Base-by-base conservation (phyloP, 1,284 basidiomycete species). In the Austroboletus rostrupii region DNA sequence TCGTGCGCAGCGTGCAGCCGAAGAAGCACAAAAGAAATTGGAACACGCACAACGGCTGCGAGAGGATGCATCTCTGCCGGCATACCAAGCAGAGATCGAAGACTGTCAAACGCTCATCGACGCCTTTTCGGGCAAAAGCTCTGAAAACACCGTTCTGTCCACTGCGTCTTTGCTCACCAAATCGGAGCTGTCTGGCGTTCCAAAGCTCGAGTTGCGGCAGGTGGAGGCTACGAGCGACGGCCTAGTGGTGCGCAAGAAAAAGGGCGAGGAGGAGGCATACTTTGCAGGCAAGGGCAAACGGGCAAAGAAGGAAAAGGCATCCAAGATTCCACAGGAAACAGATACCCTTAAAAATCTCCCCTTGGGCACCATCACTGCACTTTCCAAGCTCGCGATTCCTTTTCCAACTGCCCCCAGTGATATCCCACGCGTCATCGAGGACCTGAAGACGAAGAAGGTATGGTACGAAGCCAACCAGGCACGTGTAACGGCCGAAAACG, bases 61-160 rank as follows among this genome's bases (percentile, higher is more conserved):
- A 50, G 97, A 99, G 58, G 94, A 98, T 62, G 97, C 97, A 29
- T 83, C 87, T 50, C 64, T 81, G 37, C 95, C 97, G 36, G 97
- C 97, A 0, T 99, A 85, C 76, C 90, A 93, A 62, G 79, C 85
- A 53, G 85, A 98, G 70, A 95, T 99, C 61, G 94, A 99, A 73
- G 97, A 99, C 70, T 97, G 94, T 73, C 87, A 92, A 64, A 95
- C 90, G 8, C 81, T 97, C 55, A 90, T 99, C 68, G 90, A 93
- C 67, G 89, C 83, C 70, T 90, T 99, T 71, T 85, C 80, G 35
- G 90, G 88, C 41, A 89, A 87, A 70, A 74, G 75, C 52, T 76
- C 76, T 29, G 76, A 82, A 44, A 80, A 78, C 60, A 73, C 77
- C 52, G 74, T 76, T 9, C 71, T 73, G 47, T 74, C 80, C 37